Evolutionary conservation across 2,329 filamentous ascomycete species (phyloP), one percentile per base, ranked within the genome.

Genomic region (Fusarium sp.): DNA sequence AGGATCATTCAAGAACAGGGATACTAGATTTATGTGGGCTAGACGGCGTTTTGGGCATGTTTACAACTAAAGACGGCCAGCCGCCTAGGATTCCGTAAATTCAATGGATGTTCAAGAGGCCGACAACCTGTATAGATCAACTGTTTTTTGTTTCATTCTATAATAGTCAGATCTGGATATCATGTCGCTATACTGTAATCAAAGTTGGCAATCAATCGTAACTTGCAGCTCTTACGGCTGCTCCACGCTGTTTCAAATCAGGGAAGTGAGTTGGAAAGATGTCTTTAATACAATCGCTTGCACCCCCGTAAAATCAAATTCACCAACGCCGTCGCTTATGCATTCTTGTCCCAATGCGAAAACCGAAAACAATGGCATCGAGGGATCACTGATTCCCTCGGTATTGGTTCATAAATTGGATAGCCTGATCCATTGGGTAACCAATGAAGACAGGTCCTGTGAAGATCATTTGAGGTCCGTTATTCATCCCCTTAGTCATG

Each of bases 361-460:
- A 60, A 54, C 42, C 31, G 31, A 57, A 40, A 62, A 25, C 25
- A 50, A 53, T 51, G 50, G 40, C 63, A 50, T 45, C 58, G 43
- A 35, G 53, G 49, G 35, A 27, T 76, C 46, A 75, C 67, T 71
- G 69, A 47, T 56, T 69, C 54, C 72, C 71, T 72, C 76, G 83
- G 60, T 83, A 85, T 55, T 88, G 84, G 70, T 91, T 89, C 82
- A 96, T 86, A 50, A 96, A 85, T 54, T 87, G 84, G 23, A 92
- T 86, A n/a, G 92, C 91, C 76, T 96, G 90, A 61, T 96, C 92
- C 63, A 93, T 87, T 11, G 91, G 89, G 74, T 97, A 97, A 0
- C 95, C 95, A 72, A 98, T 93, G 75, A 97, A 97, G 1, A 97
- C 94, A 0, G 95, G 95, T 0, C 95, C 95, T 11, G 92, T 97